Evolutionary conservation across 1,284 basidiomycete species (phyloP).

Genomic region (Golubevia pallescens): DNA sequence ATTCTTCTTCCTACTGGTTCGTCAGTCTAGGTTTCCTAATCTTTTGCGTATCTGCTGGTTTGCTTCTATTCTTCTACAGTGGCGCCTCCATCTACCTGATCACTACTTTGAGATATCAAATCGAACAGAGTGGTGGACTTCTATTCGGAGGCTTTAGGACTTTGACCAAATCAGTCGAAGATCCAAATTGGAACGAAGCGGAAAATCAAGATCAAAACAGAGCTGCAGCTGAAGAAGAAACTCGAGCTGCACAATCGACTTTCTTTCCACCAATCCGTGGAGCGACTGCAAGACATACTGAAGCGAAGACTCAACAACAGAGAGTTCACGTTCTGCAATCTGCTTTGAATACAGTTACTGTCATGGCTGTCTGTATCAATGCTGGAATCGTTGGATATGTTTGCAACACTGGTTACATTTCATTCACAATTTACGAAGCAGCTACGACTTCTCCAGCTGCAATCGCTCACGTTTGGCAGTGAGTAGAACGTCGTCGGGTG

Average conservation of each 20-base stretch:
- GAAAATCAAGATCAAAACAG: neutral
- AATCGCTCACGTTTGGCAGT: neutral
- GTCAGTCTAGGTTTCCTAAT: neutral
- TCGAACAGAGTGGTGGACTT: neutral
- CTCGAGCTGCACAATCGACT: neutral
- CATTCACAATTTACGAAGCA: neutral
- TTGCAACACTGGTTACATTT: neutral
- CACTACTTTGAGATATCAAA: neutral
- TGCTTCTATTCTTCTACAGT: neutral
- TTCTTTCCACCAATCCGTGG: neutral
- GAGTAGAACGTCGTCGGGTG: neutral
- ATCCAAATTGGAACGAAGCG: neutral
- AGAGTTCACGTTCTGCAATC: neutral
- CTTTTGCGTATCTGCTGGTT: neutral
- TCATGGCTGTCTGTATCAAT: neutral
- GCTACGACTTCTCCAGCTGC: neutral
- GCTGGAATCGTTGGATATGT: neutral
- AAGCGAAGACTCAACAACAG: neutral
- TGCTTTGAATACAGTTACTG: neutral
- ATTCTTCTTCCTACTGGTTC: neutral
- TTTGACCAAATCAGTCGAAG: neutral
- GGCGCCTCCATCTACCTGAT: neutral
- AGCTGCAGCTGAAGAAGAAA: neutral
- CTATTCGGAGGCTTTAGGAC: neutral
- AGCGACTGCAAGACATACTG: neutral